Base-by-base conservation (phyloP, 2,329 filamentous ascomycete genomes). In the Aspergillus novofumigatus region DNA sequence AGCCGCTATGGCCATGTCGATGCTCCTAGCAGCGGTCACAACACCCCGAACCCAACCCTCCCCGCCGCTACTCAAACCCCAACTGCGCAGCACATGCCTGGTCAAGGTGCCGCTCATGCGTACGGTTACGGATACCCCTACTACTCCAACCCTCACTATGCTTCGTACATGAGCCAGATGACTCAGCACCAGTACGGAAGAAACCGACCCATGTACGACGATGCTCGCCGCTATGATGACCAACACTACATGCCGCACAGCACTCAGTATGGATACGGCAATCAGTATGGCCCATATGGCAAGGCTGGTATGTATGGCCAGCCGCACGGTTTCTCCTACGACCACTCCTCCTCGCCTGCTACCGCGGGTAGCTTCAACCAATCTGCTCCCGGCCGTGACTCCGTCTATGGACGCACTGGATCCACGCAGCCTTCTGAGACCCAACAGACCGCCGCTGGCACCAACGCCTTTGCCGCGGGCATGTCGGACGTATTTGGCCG, bases 11-110 rank as follows among this genome's bases (percentile, higher is more conserved):
- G 77, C 50, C 79, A 86, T 77, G 72, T 81, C 59, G 80, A 85
- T 61, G 91, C 96, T 55, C 90, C 92, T 68, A 91, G 88, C 78
- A 96, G 91, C 72, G 93, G 92, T 48, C 89, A 94, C 73, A 93
- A 89, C 67, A 97, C 92, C 2, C 92, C 93, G 38, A 94, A 95
- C 77, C 92, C 92, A 28, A 82, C 87, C 44, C 74, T 84, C 58
- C 81, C 81, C 58, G 78, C 75, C 53, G 81, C 83, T 58, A 81
- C 83, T 58, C 82, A 84, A 62, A 77, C 77, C 51, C 81, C 81
- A 51, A 74, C 77, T 60, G 79, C 80, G 59, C 80, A 82, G 65
- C 80, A 82, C 58, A 77, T 80, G 69, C 78, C 77, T 52, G 79
- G 71, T 17, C 81, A 84, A 63, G 76, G 74, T 60, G 80, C 44